Evolutionary conservation across 2,329 filamentous ascomycete species (phyloP).

Genomic region (Sporothrix curviconia): DNA sequence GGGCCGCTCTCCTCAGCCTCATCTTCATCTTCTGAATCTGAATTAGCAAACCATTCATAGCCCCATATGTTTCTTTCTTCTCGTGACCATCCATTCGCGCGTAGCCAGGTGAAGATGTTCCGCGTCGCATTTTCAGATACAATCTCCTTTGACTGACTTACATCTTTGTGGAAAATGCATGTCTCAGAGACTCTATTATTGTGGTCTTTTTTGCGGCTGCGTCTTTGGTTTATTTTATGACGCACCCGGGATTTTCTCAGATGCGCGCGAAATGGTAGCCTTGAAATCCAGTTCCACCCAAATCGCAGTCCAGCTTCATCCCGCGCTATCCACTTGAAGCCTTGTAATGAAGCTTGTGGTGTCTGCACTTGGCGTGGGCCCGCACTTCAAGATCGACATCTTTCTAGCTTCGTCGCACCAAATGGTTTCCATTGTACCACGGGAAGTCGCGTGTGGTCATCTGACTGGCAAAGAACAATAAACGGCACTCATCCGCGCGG

Average conservation of each 20-base stretch:
- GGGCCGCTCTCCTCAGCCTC: conserved; percentile 15
- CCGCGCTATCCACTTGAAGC: conserved; percentile 21
- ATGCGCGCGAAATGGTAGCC: background rate
- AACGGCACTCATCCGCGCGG: conserved; percentile 25
- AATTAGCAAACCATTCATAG: conserved; percentile 24
- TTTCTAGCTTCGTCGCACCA: conserved; percentile 23
- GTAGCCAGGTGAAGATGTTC: conserved; percentile 27
- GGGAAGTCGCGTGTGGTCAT: conserved; percentile 20
- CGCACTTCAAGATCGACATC: conserved; percentile 27
- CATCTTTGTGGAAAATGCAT: conserved; percentile 10
- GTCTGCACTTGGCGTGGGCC: conserved; percentile 22
- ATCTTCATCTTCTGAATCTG: conserved; percentile 23
- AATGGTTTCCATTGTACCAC: conserved; percentile 27
- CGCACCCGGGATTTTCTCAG: background rate
- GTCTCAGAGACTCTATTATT: background rate
- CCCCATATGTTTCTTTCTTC: conserved; percentile 21
- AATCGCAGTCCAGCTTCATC: conserved; percentile 4
- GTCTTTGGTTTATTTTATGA: background rate
- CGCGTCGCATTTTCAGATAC: conserved; percentile 26
- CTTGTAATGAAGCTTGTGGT: conserved; percentile 23
- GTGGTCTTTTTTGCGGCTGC: background rate
- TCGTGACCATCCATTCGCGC: conserved; percentile 21
- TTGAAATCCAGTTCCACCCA: background rate
- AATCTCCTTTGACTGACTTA: conserved; percentile 18
- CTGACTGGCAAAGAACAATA: conserved; percentile 25